phyloP scores from a whole-genome alignment of 306 rosid genomes.

The Vicia villosa region DNA sequence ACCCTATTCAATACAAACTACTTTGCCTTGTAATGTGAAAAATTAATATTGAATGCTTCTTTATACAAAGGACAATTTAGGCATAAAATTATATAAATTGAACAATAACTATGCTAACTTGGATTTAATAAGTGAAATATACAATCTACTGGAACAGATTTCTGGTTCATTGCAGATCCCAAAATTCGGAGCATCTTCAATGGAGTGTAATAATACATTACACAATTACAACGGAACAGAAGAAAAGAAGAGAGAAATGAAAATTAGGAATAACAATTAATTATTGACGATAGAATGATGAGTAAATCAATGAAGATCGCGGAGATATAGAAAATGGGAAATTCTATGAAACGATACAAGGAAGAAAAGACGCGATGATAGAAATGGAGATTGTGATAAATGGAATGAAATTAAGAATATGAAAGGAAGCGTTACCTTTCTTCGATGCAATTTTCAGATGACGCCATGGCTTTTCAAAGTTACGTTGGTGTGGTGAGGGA shows the following conservation, averaged over 20 bases:
- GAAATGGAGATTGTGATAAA: neutral
- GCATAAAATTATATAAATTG: no score
- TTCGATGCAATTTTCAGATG: slow-evolving; percentile 42
- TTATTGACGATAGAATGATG: neutral
- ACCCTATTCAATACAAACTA: no score
- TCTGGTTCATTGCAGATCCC: slow-evolving; percentile 4
- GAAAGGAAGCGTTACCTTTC: slow-evolving; percentile 46
- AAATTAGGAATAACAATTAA: no score
- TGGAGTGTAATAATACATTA: neutral
- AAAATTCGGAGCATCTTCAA: neutral
- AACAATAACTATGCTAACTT: no score
- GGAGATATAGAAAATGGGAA: neutral
- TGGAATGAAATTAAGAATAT: slow-evolving; percentile 2
- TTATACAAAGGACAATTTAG: no score
- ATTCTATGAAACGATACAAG: neutral
- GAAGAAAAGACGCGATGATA: slow-evolving; percentile 4
- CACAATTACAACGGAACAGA: no score
- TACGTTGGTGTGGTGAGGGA: neutral
- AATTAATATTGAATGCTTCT: no score
- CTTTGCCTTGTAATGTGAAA: no score
- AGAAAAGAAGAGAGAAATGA: no score
- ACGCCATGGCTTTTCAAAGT: slow-evolving; percentile 39
- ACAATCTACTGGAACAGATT: neutral
- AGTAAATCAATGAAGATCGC: neutral
- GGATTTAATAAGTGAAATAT: no score